Conservation (phyloP, 139 green algal genomes). For the Deuterostichococcus epilithicus region DNA sequence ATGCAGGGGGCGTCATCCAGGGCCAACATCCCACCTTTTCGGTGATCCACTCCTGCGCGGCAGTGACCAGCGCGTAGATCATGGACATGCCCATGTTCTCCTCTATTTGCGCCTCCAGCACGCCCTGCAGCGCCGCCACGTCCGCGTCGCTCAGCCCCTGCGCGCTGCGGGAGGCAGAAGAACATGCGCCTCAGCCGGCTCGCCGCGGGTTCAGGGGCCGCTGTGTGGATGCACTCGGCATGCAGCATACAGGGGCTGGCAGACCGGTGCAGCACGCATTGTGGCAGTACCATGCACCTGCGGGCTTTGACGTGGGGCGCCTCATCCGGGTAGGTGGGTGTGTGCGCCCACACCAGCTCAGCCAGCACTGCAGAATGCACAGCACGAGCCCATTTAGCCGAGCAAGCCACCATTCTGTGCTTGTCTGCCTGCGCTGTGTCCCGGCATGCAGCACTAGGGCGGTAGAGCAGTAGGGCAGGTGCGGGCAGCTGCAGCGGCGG, state of each 20-base stretch:
- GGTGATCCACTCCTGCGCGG: slow-evolving; percentile 71
- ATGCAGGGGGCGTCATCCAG: too few relatives aligned
- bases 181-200: too few relatives aligned
- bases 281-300: slow-evolving; percentile 23
- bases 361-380: slow-evolving; percentile 7
- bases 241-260: neutral
- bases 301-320: slow-evolving; percentile 43
- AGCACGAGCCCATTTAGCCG: neutral
- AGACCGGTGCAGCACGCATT: neutral
- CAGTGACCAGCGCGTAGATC: slow-evolving; percentile 69
- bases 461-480: too few relatives aligned
- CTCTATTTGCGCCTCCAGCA: slow-evolving; percentile 41
- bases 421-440: too few relatives aligned
- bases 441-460: too few relatives aligned
- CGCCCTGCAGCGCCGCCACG: slow-evolving; percentile 34
- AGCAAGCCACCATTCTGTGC: neutral
- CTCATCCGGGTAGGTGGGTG: slow-evolving; percentile 44
- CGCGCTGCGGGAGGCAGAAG: slow-evolving; percentile 34
- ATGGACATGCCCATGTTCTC: slow-evolving; percentile 79
- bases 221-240: neutral
- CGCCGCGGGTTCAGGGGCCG: too few relatives aligned
- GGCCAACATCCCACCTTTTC: neutral
- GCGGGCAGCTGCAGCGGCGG: too few relatives aligned
- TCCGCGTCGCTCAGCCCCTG: slow-evolving; percentile 64
- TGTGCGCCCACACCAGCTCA: slow-evolving; percentile 52